Base-by-base conservation (phyloP, 306 rosid genomes). In the Sicyos edulis region DNA sequence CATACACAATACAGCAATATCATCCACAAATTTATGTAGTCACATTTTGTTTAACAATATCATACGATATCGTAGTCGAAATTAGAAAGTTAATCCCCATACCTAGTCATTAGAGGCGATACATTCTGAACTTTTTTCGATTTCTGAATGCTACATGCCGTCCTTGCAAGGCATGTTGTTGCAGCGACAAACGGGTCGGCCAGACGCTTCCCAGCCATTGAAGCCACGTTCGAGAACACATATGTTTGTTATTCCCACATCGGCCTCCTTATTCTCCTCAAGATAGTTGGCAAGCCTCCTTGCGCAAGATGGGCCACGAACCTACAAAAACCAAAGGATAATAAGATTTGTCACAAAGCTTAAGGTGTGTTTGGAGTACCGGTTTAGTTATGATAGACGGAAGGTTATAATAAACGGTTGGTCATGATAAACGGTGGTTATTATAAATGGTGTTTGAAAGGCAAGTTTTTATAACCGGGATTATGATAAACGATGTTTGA, bases 171-270 rank as follows among this genome's bases (percentile, higher is more conserved):
- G 93, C 52, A 78, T 68, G 37, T 77, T 80, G 50, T 57, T 82
- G 85, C 96, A 92, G 80, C 83, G 92, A 80, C 98, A 92, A 83
- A 92, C 90, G 16, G 96, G 98, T 72, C 86, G 80, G 17, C 93
- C 96, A 67, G 96, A 87, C 75, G 93, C 83, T 74, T 88, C 91
- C 98, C 98, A 92, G 64, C 96, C 96, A 53, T 90, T 92, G 88
- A 85, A 92, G 85, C 98, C 98, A 14, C 91, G 89, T 72, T 92
- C 98, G 74, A 90, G 88, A 74, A 92, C 85, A 91, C 86, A 73
- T 29, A 92, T 81, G 80, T 86, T 85, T 78, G 88, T 90, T 81
- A 88, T 84, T 70, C 96, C 96, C 4, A 78, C 61, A 55, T 88
- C 11, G 44, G 44, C 96, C 60, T 90, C 93, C 80, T 90, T 45